These are phyloP conservation scores for Candida namnaoensis DNA, from an alignment of 805 yeast genomes.

Conservation along the genomic window DNA sequence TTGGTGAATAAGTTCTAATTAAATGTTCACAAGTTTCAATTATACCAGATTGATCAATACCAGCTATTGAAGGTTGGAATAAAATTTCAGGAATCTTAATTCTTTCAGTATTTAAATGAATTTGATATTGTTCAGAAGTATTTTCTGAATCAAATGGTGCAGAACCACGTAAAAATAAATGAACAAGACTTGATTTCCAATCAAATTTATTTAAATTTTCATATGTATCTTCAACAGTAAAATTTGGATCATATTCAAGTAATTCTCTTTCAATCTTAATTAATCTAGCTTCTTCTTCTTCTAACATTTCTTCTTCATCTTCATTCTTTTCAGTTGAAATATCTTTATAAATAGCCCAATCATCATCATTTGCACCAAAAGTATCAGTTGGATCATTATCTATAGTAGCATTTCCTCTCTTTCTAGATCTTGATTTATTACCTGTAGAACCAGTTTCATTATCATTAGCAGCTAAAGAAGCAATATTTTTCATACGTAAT, in stretches of 20 bases:
- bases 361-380: constrained; percentile 92
- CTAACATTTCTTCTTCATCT: constrained; percentile 74
- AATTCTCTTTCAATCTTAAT: constrained; percentile 64
- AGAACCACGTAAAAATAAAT: constrained; percentile 86
- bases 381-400: constrained; percentile 92
- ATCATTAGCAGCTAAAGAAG: constrained; percentile 75
- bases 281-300: constrained; percentile 56
- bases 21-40: constrained; percentile 66
- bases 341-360: constrained; percentile 88
- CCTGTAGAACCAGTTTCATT: constrained; percentile 21
- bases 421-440: constrained; percentile 27
- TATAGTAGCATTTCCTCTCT: constrained; percentile 54
- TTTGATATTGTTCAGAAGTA: constrained; percentile 80
- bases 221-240: constrained; percentile 76
- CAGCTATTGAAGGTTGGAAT: constrained; percentile 90
- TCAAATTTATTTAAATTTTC: constrained; percentile 59
- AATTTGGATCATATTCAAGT: constrained; percentile 75
- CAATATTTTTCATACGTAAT: constrained; percentile 83
- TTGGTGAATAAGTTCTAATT: constrained; percentile 37
- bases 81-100: constrained; percentile 87
- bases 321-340: constrained; percentile 43
- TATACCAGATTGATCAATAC: constrained; percentile 94
- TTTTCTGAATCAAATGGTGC: constrained; percentile 76
- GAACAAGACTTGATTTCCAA: constrained; percentile 75
- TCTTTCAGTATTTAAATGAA: constrained; percentile 86